These are phyloP conservation scores for Hanseniaspora thailandica DNA, from an alignment of 805 yeast genomes.

Conservation along the genomic window DNA sequence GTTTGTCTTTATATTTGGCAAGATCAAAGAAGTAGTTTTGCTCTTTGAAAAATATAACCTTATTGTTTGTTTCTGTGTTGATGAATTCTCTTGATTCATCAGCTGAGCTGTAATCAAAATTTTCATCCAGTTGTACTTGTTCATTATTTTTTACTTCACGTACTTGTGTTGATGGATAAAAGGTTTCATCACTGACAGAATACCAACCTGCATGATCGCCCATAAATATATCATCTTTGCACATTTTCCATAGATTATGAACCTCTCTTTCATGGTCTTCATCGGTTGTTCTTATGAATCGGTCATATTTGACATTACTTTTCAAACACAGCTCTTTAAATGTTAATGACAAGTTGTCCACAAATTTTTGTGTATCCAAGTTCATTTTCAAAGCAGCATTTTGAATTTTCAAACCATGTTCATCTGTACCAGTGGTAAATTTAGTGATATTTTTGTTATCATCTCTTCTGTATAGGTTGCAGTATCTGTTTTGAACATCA, in stretches of 20 bases:
- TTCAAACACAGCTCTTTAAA: conserved; percentile 53
- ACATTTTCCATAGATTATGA: conserved; percentile 52
- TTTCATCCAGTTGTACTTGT: conserved; percentile 29
- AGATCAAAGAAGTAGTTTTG: conserved; percentile 77
- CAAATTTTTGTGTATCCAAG: conserved; percentile 51
- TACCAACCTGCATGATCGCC: conserved; percentile 92
- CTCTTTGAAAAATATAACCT: conserved; percentile 66
- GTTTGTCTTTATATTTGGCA: conserved; percentile 42
- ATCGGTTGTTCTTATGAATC: conserved; percentile 89
- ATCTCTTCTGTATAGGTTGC: conserved; percentile 32
- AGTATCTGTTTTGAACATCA: conserved; percentile 73
- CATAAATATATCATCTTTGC: conserved; percentile 53
- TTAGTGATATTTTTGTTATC: conserved; percentile 28
- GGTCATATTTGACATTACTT: conserved; percentile 48
- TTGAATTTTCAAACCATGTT: conserved; percentile 89
- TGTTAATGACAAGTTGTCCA: conserved; percentile 53
- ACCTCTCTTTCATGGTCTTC: conserved; percentile 61
- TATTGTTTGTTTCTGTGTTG: conserved; percentile 57
- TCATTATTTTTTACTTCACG: conserved; percentile 29
- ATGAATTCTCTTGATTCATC: conserved; percentile 19
- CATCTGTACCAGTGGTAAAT: conserved; percentile 90
- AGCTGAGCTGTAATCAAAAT: conserved; percentile 20
- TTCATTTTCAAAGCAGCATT: conserved; percentile 55
- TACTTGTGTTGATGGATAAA: conserved; percentile 74
- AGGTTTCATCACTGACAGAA: conserved; percentile 85